Evolutionary conservation across 495 filamentous ascomycete species (phyloP), one percentile per base, ranked within the genome.

Genomic region (Xylaria scruposa): DNA sequence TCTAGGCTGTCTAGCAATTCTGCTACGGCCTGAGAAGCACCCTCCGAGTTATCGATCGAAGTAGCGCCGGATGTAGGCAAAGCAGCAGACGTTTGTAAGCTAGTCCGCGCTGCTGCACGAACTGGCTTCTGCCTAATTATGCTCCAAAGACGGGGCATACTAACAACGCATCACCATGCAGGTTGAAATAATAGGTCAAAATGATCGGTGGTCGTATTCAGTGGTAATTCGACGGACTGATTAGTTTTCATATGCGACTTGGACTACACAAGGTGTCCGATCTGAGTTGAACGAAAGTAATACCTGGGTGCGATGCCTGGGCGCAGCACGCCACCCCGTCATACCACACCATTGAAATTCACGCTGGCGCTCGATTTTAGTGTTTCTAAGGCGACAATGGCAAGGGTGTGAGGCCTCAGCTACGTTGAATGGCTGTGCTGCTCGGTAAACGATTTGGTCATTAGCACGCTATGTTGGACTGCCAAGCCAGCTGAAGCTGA

Each of bases 401-500:
- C 58, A 36, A 21, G 58, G 54, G 31, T 31, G 58, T 38, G 58
- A 21, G 31, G 31, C 33, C 58, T 38, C 58, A 36, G 31, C 33
- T 60, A 4, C 29, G 4, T 33, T 19, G 58, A 21, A 17, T 21
- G 58, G 33, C 33, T 21, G 7, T 38, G 31, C 58, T 33, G 58
- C 58, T 60, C 58, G 58, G 58, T 60, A 60, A 36, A 29, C 58
- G 58, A 0, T 60, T 60, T 19, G 58, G 58, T 60, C 58, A 21
- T 17, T 38, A 38, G 33, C 33, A 38, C 58, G 58, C 53, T 31
- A 56, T 13, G 29, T 38, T 38, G 31, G 7, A 21, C 7, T 60
- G 58, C 58, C 58, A 60, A 60, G 58, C 31, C 31, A 60, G 58
- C 58, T 60, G 58, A 60, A 13, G 58, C 58, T 36, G 58, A 60